Conservation (phyloP, 176 grass and related monocot genomes). For the Bothriochloa decipiens region DNA sequence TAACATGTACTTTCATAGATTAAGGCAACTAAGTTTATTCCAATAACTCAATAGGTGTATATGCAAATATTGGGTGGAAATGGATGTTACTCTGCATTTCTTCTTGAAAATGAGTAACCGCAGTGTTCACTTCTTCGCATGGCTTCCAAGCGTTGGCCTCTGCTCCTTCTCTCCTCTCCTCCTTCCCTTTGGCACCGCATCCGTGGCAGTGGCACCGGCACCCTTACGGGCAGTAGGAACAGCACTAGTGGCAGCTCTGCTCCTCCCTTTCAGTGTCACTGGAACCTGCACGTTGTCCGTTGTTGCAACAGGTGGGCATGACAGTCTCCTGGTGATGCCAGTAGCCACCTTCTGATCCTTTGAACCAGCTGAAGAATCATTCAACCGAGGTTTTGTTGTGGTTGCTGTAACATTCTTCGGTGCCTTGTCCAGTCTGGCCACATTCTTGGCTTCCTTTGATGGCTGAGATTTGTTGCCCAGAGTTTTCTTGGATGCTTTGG, state of each 20-base stretch:
- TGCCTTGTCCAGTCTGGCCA: not conserved
- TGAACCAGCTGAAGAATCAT: not conserved
- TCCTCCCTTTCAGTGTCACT: constrained; percentile 6
- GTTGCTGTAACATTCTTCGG: not conserved
- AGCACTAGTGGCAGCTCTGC: not conserved
- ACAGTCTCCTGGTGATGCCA: constrained; percentile 17
- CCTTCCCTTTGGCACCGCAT: constrained; percentile 21
- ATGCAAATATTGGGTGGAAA: not conserved
- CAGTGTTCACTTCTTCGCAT: constrained; percentile 38
- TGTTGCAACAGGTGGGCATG: constrained; percentile 21
- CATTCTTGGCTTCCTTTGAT: constrained; percentile 27
- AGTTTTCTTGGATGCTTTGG: constrained; percentile 40
- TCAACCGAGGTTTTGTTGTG: not conserved
- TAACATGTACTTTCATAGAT: not conserved
- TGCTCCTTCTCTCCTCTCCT: constrained; percentile 50
- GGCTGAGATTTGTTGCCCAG: constrained; percentile 29
- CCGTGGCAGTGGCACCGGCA: not conserved
- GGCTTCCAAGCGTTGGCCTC: constrained; percentile 38
- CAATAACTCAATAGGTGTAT: constrained; percentile 1
- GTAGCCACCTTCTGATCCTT: constrained; percentile 28
- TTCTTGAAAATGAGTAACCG: constrained; percentile 1
- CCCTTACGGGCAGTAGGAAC: constrained; percentile 9
- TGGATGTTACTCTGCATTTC: not conserved
- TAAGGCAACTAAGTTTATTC: constrained; percentile 26
- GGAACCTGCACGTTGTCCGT: not conserved